Base-by-base conservation (phyloP, 2,329 filamentous ascomycete genomes). In the Pseudocercospora fijiensis region DNA sequence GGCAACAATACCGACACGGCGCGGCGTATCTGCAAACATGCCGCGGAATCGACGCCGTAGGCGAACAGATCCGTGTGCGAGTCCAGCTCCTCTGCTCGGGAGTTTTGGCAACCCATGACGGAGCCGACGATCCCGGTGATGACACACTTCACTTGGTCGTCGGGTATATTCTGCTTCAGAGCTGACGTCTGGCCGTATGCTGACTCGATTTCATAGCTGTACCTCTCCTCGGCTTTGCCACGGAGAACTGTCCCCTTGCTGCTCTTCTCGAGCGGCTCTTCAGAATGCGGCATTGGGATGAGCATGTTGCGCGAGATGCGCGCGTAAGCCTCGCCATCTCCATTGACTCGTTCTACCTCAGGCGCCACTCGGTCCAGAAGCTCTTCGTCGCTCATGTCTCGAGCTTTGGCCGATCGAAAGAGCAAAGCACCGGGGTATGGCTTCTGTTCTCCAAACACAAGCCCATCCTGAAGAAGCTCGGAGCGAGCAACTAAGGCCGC, bases 221-320 rank as follows among this genome's bases (percentile, higher is more conserved):
- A 88, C 7, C 75, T 75, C 49, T 80, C 76, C 62, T 87, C 84
- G 0, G 82, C 84, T 53, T 78, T 78, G 11, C 74, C 76, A 24
- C 86, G 78, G 16, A 89, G 74, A 1, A 86, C 76, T 0, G 85
- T 87, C 0, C 86, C 86, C 72, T 89, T 89, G 66, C 85, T 88
- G 64, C 84, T 88, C 73, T 86, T 88, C 62, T 83, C 79, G 0
- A 88, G 74, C 13, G 73, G 70, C 0, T 75, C 67, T 0, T 72
- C 68, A 8, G 71, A 65, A 7, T 76, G 64, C 0, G 77, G 70
- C 47, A 86, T 75, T 0, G 82, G 76, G 0, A 85, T 66, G 13
- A 88, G 65, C 81, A 85, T 86, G 1, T 78, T 71, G 30, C 73
- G 77, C 1, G 81, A 72, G 60, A 88, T 78, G 10, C 81, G 77